A percentile compares a stretch with the other conserved stretches of the same genome.
Conservation (phyloP, 495 filamentous ascomycete species). For the Penicillium taxi region DNA sequence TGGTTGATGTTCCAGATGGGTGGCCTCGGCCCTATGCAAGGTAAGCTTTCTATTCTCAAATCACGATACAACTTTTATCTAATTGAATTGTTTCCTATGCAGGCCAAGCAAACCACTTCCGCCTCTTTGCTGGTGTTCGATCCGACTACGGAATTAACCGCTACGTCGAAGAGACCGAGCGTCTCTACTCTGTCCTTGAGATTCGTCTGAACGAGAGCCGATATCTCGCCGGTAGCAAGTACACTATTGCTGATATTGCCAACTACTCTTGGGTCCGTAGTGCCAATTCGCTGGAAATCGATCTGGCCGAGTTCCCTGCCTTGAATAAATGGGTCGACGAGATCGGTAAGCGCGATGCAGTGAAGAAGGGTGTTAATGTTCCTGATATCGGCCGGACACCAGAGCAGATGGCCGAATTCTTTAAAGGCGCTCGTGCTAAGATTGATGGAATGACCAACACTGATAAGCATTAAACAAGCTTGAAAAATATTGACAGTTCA, state of each 20-base stretch:
- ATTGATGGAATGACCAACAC: conserved; percentile 21
- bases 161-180: conserved; percentile 31
- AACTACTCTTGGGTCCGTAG: conserved; percentile 29
- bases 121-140: conserved; percentile 26
- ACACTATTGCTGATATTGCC: conserved; percentile 38
- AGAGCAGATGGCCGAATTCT: conserved; percentile 25
- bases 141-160: conserved; percentile 37
- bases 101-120: conserved; percentile 40
- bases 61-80: background rate
- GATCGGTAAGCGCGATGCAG: conserved; percentile 25
- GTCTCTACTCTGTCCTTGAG: conserved; percentile 36
- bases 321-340: conserved; percentile 26
- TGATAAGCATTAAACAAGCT: conserved; percentile 19
- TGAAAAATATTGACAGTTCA: no score
- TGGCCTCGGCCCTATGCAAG: conserved; percentile 35
- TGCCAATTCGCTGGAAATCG: conserved; percentile 16
- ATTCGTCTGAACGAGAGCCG: conserved; percentile 35
- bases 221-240: conserved; percentile 33
- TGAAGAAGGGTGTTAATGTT: conserved; percentile 22
- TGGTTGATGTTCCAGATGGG: conserved; percentile 42
- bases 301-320: conserved; percentile 31
- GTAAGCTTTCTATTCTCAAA: no score
- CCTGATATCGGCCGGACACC: conserved; percentile 14
- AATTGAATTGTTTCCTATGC: background rate
- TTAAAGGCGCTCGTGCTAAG: conserved; percentile 22